A percentile compares a stretch with the other conserved stretches of the same genome.
Evolutionary conservation across 495 filamentous ascomycete genomes (phyloP).

Genomic region (Barbatosphaeria neglecta): DNA sequence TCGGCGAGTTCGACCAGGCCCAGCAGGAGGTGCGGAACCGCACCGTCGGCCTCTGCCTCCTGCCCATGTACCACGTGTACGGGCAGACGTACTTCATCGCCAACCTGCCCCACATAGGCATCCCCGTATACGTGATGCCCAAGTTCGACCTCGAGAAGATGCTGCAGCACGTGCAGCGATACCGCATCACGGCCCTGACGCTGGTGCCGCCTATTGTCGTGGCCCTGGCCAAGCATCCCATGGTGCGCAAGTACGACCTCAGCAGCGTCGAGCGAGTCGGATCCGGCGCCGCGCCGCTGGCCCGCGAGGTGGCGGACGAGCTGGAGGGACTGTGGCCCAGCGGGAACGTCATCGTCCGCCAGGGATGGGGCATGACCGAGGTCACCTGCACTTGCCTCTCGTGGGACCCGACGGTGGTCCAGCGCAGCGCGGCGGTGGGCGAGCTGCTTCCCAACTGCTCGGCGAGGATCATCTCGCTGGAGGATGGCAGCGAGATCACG

Average conservation of each 20-base stretch:
- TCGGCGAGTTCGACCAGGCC: constrained; percentile 35
- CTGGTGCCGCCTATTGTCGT: constrained; percentile 61
- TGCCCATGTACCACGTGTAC: constrained; percentile 69
- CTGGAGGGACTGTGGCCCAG: constrained; percentile 46
- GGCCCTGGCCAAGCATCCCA: constrained; percentile 58
- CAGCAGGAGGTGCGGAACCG: constrained; percentile 17
- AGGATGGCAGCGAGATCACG: constrained; percentile 25
- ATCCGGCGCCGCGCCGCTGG: constrained; percentile 54
- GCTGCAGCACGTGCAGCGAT: constrained; percentile 54
- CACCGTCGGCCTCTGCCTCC: constrained; percentile 33
- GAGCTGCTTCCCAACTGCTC: constrained; percentile 59
- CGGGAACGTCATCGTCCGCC: constrained; percentile 46
- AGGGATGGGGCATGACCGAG: constrained; percentile 85
- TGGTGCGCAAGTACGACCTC: constrained; percentile 55
- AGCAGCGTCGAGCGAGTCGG: constrained; percentile 46
- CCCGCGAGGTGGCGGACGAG: constrained; percentile 48
- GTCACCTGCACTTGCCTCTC: constrained; percentile 52
- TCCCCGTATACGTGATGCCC: constrained; percentile 59
- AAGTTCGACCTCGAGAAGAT: constrained; percentile 63
- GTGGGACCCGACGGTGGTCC: constrained; percentile 41
- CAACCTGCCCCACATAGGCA: constrained; percentile 19
- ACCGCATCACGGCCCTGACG: constrained; percentile 50
- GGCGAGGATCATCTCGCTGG: constrained; percentile 44
- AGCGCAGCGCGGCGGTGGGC: constrained; percentile 42
- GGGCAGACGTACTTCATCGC: constrained; percentile 36